Evolutionary conservation across 1,139 yeast genomes (phyloP), one percentile per base, ranked within the genome.

Genomic region (Pichia kudriavzevii): DNA sequence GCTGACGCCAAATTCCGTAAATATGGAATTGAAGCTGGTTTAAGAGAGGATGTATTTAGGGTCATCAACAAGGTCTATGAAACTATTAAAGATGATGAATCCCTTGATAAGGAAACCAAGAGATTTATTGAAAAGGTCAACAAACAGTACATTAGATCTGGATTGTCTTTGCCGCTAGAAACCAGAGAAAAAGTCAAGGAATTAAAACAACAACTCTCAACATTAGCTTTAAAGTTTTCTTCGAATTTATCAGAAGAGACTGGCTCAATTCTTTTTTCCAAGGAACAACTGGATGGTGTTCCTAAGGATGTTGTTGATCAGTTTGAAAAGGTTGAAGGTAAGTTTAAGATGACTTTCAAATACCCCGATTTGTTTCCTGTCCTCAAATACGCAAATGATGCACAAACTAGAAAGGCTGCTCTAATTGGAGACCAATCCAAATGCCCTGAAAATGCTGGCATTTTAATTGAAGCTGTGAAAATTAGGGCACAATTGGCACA

Each of bases 321-420:
- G 50, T 80, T 77, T 50, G 78, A 72, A 38, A 57, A 60, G 41
- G 55, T 60, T 13, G 60, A 26, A 20, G 28, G 32, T n/a, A 69
- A 69, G 50, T 68, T 60, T 51, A 79, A 78, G 53, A 78, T 84
- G 64, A 79, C 93, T 4, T 83, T 72, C 63, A 81, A 83, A 55
- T 80, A 81, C 50, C 91, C 94, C 4, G 94, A 83, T 52, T 60
- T 79, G 35, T 62, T 78, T 45, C 94, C 94, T 0, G 78, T 79
- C n/a, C 60, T 81, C 56, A 79, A 79, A 54, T 72, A 75, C 54
- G 88, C 93, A 30, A 64, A 67, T 39, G 61, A 61, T 43, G 70
- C 75, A 27, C 70, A 68, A 12, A 80, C 93, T 2, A 70, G 95
- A 57, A 77, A 74, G 53, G 52, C 56, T 15, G 84, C 85, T 1